Base-by-base conservation (phyloP, 2,329 filamentous ascomycete genomes). In the Colletotrichum tabaci region DNA sequence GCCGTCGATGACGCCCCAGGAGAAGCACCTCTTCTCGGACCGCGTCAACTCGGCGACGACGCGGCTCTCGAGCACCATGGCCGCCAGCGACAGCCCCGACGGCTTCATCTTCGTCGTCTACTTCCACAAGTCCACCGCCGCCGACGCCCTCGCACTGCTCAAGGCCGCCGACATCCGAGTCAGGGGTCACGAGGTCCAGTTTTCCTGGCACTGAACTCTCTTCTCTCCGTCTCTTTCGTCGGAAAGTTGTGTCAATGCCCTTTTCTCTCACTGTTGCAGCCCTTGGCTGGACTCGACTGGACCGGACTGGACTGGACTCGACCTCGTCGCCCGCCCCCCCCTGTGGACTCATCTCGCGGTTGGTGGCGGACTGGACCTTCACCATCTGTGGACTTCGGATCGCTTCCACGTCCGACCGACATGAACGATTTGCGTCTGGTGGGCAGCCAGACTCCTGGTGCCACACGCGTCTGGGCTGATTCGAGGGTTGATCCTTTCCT, bases 61-160 rank as follows among this genome's bases (percentile, higher is more conserved):
- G 16, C 63, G 67, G n/a, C 63, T 71, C 30, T 71, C 67, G 6
- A 71, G 67, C 64, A 71, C 67, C 15, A 62, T 71, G 67, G 67
- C 67, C 57, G 67, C 57, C 42, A 61, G 50, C 63, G 67, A 71
- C 4, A 62, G 15, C 26, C 49, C 23, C 50, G 57, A 42, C 21
- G 67, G 56, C 50, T 71, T 62, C 67, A 18, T 50, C 13, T 71
- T 71, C 26, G 67, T 71, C 57, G n/a, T 71, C 67, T 71, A 71
- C 67, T 71, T 71, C 57, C 67, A 71, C 63, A 71, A 71, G 63
- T 56, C 49, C 57, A 40, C 64, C n/a, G 67, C 67, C 42, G 64
- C 63, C 57, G 57, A 71, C 57, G 67, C 67, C 35, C 67, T 71
- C 56, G 64, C 63, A 15, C n/a, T 67, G 64, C 57, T 71, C 15